Base-by-base conservation (phyloP, 2,329 filamentous ascomycete genomes). In the Neonectria hederae region DNA sequence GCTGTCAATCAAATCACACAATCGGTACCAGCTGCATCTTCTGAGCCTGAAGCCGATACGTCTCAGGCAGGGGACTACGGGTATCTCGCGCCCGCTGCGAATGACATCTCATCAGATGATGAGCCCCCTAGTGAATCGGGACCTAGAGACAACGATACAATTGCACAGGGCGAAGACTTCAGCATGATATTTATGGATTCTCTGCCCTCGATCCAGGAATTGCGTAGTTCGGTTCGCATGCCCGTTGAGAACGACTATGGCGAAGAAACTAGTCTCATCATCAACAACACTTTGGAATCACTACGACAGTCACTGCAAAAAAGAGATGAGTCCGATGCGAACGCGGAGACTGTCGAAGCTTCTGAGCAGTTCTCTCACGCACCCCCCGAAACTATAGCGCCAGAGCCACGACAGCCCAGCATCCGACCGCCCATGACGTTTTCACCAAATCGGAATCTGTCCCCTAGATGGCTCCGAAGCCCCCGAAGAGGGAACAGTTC, bases 101-200 rank as follows among this genome's bases (percentile, higher is more conserved):
- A 78, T 40, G 77, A 80, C 40, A 63, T 68, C 19, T 80, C 77
- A 7, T 79, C 78, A 8, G 67, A 68, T 19, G 73, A 77, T 38
- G 78, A 79, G 54, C 75, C 63, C 21, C 69, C 63, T 35, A 70
- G 59, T 48, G 69, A 68, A 42, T 60, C 28, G 59, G 69, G 54
- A 53, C 73, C 67, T n/a, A 60, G 54, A 43, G 65, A 58, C 48
- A 78, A 80, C 32, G 78, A 85, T 54, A 84, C 80, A 0, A 79
- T 84, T 51, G 79, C 80, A 4, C 80, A 84, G n/a, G 82, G 78
- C 17, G 86, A 88, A 64, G 83, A 84, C 42, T 87, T 88, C 65
- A 88, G 85, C 72, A 87, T 87, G 84, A 88, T 88, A 60, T 84
- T 85, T 32, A 81, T 87, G 64, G 81, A 86, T 49, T 86, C 84